Evolutionary conservation across 2,329 filamentous ascomycete species (phyloP).

Genomic region (Xylaria sp.): DNA sequence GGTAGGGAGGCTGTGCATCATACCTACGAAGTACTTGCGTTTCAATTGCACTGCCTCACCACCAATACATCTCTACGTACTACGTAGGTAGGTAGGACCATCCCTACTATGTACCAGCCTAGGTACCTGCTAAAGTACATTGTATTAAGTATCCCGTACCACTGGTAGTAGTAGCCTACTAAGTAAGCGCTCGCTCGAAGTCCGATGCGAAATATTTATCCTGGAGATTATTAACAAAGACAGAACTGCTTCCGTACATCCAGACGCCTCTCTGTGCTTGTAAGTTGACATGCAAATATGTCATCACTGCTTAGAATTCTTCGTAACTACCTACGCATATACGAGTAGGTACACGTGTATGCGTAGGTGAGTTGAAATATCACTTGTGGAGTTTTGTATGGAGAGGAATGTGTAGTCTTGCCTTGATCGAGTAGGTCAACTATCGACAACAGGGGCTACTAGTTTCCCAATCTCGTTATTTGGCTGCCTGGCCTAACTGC

Average conservation of each 20-base stretch:
- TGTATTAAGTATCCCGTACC: background rate
- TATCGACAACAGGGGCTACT: background rate
- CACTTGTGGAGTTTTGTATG: background rate
- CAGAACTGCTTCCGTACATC: too few relatives aligned
- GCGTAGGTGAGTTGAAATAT: background rate
- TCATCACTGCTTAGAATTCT: too few relatives aligned
- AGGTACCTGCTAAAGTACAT: too few relatives aligned
- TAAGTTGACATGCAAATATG: background rate
- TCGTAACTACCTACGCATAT: background rate
- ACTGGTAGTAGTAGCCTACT: background rate
- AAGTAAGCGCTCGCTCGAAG: background rate
- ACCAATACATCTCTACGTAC: too few relatives aligned
- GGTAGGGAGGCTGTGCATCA: constrained; percentile 12
- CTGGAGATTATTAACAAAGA: too few relatives aligned
- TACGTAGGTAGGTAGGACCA: too few relatives aligned
- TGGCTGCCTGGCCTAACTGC: constrained; percentile 5
- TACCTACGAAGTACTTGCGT: too few relatives aligned
- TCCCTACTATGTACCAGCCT: too few relatives aligned
- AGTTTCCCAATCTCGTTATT: constrained; percentile 18
- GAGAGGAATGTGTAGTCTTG: background rate
- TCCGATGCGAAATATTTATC: too few relatives aligned
- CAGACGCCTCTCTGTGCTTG: background rate
- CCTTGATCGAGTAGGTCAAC: constrained; percentile 13
- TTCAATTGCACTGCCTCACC: constrained; percentile 8
- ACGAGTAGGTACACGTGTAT: background rate